phyloP scores from a whole-genome alignment of 2,329 filamentous ascomycete genomes.

The Aspergillus thermomutatus region DNA sequence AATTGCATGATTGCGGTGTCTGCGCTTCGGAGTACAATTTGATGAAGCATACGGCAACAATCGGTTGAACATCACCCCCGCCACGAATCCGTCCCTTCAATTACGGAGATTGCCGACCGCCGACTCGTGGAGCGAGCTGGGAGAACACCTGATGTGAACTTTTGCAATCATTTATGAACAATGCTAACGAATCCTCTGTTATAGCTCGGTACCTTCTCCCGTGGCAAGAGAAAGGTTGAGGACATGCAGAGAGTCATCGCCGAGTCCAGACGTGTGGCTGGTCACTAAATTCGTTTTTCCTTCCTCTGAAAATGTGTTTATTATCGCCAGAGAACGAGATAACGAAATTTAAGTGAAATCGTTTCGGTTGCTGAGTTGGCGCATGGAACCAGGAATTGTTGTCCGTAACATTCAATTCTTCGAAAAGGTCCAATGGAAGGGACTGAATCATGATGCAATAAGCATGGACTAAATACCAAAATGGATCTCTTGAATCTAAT shows the following conservation, averaged over 20 bases:
- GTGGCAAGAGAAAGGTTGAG: conserved; percentile 99
- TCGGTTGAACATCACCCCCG: not conserved
- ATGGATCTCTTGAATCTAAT: conserved; percentile 1
- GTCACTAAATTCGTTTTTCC: conserved; percentile 55
- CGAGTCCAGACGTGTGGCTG: conserved; percentile 75
- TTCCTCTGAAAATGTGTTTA: conserved; percentile 1
- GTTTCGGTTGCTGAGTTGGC: not conserved
- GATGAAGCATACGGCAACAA: not conserved
- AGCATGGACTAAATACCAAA: conserved; percentile 1
- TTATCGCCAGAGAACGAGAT: conserved; percentile 18
- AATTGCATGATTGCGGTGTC: not conserved
- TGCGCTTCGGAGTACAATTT: not conserved
- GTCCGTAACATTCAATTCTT: not conserved
- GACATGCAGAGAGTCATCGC: conserved; percentile 98
- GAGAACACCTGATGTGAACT: not conserved
- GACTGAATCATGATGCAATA: conserved; percentile 1
- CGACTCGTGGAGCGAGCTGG: not conserved
- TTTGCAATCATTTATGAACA: no score
- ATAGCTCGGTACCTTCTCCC: conserved; percentile 95
- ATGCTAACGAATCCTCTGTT: conserved; percentile 18
- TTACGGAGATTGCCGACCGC: not conserved
- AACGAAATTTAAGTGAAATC: conserved; percentile 18
- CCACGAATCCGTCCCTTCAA: not conserved
- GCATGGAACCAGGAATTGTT: not conserved
- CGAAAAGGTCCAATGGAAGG: not conserved